Evolutionary conservation across 208 protist genomes (phyloP), one percentile per base, ranked within the genome.

Genomic region (Wallacemonas sp.): DNA sequence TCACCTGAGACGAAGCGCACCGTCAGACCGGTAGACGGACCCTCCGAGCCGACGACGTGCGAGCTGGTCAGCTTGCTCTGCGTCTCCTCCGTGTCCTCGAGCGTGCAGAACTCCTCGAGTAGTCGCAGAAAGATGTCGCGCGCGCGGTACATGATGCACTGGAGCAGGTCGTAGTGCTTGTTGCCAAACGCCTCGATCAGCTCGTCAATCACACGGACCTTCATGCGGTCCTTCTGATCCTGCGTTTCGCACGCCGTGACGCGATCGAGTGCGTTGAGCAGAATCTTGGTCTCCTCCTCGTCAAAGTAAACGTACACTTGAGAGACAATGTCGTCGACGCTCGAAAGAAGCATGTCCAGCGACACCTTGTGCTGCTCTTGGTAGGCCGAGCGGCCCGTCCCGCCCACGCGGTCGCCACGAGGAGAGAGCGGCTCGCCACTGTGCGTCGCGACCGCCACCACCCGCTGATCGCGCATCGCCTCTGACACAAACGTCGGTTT

Each of bases 231-330:
- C 43, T 74, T 70, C 66, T 86, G 76, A 24, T 89, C 80, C 27
- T 85, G 60, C 19, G 80, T 93, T 21, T 87, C 86, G 54, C 81
- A 88, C 11, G 74, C 72, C 30, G 90, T 94, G 9, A 96, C 78
- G 23, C 77, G 81, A 62, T 94, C 90, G 19, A 96, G 86, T 0
- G 80, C 85, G 67, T 94, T 94, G n/a, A 96, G 75, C n/a, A 96
- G 73, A 49, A 96, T 69, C 64, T 87, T 91, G 16, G 88, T 96
- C 65, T 94, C 65, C 65, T 87, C 88, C 64, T 96, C 90, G 68
- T 96, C 90, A 65, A 96, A 93, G 70, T 77, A 48, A 33, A 94
- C 85, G 69, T 96, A 96, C 38, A 96, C 74, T 64, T 96, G 90
- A 2, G 87, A 92, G 4, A 96, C 90, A 46, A 96, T 91, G 63